Percentiles rank a stretch among this genome's conserved stretches.
Conservation (phyloP, 2,329 filamentous ascomycete species). For the Nigrospora osmanthi region DNA sequence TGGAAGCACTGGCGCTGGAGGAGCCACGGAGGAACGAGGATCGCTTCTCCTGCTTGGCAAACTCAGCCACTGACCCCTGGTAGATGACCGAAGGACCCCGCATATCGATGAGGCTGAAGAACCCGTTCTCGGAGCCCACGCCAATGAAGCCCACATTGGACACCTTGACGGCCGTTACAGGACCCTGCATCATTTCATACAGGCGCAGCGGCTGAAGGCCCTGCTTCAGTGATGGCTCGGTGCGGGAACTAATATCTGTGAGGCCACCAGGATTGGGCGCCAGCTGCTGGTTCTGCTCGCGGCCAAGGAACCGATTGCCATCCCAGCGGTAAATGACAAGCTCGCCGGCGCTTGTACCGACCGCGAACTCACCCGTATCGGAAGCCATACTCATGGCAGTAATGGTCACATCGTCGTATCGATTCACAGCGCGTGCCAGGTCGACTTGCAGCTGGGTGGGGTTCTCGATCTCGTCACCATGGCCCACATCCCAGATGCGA, state of each 20-base stretch:
- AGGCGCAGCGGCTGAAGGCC: constrained; percentile 74
- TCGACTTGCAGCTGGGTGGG: constrained; percentile 75
- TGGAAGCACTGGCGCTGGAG: constrained; percentile 35
- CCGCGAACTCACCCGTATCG: constrained; percentile 76
- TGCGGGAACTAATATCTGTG: constrained; percentile 64
- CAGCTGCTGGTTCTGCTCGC: constrained; percentile 44
- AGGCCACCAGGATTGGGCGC: constrained; percentile 61
- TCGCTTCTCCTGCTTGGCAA: constrained; percentile 69
- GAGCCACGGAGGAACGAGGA: constrained; percentile 60
- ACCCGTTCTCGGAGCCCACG: constrained; percentile 76
- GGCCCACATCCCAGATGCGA: constrained; percentile 87
- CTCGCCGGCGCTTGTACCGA: constrained; percentile 77
- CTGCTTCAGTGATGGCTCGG: constrained; percentile 67
- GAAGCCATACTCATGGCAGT: constrained; percentile 73
- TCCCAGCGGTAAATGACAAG: constrained; percentile 83
- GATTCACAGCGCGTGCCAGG: constrained; percentile 70
- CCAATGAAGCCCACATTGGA: constrained; percentile 93
- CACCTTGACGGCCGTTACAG: constrained; percentile 70
- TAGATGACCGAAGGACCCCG: constrained; percentile 82
- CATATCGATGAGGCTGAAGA: constrained; percentile 76
- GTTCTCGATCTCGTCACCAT: constrained; percentile 92
- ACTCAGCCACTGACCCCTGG: constrained; percentile 62
- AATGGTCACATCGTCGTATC: constrained; percentile 70
- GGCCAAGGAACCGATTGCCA: constrained; percentile 65
- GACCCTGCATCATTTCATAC: constrained; percentile 75